phyloP scores from a whole-genome alignment of 495 filamentous ascomycete species.

The Haplographium delicatum region DNA sequence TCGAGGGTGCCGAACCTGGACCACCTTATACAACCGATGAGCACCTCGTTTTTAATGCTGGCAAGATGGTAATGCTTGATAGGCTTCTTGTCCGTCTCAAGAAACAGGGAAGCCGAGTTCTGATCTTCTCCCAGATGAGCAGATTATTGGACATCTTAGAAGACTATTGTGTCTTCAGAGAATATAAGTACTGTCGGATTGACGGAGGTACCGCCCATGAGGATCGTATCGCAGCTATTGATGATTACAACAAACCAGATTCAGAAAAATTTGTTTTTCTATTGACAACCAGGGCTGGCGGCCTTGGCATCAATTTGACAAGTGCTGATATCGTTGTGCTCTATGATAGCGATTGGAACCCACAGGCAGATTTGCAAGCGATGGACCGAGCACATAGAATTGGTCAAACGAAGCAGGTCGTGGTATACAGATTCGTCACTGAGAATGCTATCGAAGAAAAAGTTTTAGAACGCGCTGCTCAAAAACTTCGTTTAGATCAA shows the following conservation, averaged over 20 bases:
- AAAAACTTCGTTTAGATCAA: conserved; percentile 95
- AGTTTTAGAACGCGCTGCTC: conserved; percentile 92
- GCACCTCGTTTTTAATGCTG: conserved; percentile 87
- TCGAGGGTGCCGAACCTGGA: conserved; percentile 95
- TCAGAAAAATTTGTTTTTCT: conserved; percentile 98
- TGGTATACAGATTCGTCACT: conserved; percentile 93
- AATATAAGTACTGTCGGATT: conserved; percentile 95
- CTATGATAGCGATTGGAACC: conserved; percentile 99
- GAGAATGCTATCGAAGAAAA: conserved; percentile 99
- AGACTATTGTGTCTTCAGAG: conserved; percentile 94
- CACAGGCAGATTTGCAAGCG: conserved; percentile 94
- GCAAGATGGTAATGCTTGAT: conserved; percentile 97
- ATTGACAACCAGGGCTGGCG: conserved; percentile 93
- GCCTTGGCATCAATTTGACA: conserved; percentile 97
- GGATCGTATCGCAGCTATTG: conserved; percentile 94
- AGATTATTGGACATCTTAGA: conserved; percentile 95
- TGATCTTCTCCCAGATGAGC: conserved; percentile 99
- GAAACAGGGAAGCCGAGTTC: conserved; percentile 78
- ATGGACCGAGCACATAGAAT: conserved; percentile 99
- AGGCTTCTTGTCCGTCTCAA: conserved; percentile 82
- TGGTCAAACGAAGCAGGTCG: conserved; percentile 96
- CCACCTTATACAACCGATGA: conserved; percentile 98
- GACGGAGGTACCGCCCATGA: conserved; percentile 97
- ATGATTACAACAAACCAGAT: conserved; percentile 93
- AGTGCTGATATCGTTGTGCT: conserved; percentile 93